Evolutionary conservation across 768 basidiomycete genomes (phyloP).

Genomic region (Inosperma sp.): DNA sequence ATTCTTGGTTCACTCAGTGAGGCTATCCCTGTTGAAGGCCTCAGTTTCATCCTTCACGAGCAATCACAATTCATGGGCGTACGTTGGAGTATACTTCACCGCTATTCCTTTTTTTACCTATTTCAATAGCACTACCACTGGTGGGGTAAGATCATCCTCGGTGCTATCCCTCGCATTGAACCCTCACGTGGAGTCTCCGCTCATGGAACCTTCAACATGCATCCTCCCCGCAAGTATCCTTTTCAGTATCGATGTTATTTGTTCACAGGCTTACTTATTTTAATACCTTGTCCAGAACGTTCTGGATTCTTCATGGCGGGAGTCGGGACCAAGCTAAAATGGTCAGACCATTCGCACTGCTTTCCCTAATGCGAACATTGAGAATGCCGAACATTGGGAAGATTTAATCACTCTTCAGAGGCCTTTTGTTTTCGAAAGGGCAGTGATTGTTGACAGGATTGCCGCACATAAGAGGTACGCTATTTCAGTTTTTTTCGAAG

Average conservation of each 20-base stretch:
- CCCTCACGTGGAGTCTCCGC: constrained; percentile 10
- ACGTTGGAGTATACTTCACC: background rate
- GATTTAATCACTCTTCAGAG: constrained; percentile 44
- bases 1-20: constrained; percentile 20
- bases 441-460: constrained; percentile 56
- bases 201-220: constrained; percentile 28
- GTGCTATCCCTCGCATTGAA: constrained; percentile 24
- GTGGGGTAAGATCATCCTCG: constrained; percentile 45
- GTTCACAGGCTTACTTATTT: background rate
- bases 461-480: constrained; percentile 51
- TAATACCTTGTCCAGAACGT: constrained; percentile 10
- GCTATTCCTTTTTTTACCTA: background rate
- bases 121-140: constrained; percentile 37
- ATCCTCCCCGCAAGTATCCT: constrained; percentile 31
- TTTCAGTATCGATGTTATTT: background rate
- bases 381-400: constrained; percentile 54
- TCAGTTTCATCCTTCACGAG: constrained; percentile 17
- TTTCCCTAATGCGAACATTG: constrained; percentile 58
- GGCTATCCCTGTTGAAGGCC: constrained; percentile 24
- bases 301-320: constrained; percentile 38
- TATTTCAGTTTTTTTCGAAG: background rate
- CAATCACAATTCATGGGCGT: background rate
- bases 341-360: constrained; percentile 63
- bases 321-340: constrained; percentile 59
- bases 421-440: constrained; percentile 58